Percentiles rank a stretch among this genome's conserved stretches.
phyloP scores from a whole-genome alignment of 2,329 filamentous ascomycete species.

The Catunica adiposa region DNA sequence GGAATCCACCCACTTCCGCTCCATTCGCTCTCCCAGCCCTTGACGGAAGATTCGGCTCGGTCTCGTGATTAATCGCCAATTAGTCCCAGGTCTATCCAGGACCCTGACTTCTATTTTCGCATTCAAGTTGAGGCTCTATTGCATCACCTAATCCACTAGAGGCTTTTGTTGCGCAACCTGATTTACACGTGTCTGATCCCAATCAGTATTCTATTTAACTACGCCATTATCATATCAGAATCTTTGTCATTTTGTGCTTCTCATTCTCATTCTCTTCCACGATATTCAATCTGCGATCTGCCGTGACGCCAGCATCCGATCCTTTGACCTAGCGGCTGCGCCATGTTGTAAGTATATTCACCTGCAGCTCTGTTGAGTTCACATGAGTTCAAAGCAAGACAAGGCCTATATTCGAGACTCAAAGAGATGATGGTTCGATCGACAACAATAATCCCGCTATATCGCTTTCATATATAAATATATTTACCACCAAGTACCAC shows the following conservation, averaged over 20 bases:
- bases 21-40: neutral
- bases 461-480: neutral
- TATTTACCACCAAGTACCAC: neutral
- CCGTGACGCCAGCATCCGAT: neutral
- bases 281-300: too few species aligned
- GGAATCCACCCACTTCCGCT: neutral
- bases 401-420: neutral
- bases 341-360: conserved; percentile 9
- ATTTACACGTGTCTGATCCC: neutral
- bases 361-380: neutral
- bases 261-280: neutral
- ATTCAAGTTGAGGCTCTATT: conserved; percentile 1
- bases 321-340: neutral
- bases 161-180: neutral
- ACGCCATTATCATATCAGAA: neutral
- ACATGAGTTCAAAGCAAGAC: neutral
- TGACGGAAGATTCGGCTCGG: conserved; percentile 7
- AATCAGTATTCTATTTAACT: neutral
- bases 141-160: neutral
- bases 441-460: neutral
- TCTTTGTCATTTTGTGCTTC: neutral
- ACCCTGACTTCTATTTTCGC: neutral
- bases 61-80: conserved; percentile 9
- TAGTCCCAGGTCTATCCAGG: neutral
- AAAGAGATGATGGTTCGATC: neutral